A percentile compares a stretch with the other conserved stretches of the same genome.
Evolutionary conservation across 2,329 filamentous ascomycete genomes (phyloP).

Genomic region (Eutypella sp.): DNA sequence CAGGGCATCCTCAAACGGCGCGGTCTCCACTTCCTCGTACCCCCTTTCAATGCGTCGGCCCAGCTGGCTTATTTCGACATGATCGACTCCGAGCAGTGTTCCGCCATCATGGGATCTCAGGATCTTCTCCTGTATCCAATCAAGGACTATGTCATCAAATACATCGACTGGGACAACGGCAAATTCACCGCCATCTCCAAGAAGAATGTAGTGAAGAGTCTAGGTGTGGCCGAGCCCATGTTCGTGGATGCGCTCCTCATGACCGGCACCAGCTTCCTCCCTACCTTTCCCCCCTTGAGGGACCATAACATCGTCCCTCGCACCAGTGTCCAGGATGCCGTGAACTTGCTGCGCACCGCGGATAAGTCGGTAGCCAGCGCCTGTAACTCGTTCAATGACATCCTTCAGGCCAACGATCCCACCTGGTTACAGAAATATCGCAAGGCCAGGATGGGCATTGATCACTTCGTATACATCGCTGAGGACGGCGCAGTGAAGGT

Average conservation of each 20-base stretch:
- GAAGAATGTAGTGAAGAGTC: conserved; percentile 62
- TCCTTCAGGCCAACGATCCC: conserved; percentile 64
- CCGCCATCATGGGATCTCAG: conserved; percentile 76
- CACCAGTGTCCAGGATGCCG: conserved; percentile 66
- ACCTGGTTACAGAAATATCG: conserved; percentile 83
- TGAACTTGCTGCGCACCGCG: conserved; percentile 69
- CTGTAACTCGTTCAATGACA: conserved; percentile 75
- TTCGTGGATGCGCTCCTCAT: conserved; percentile 83
- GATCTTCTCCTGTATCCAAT: conserved; percentile 84
- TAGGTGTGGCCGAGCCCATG: conserved; percentile 63
- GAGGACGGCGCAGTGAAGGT: conserved; percentile 73
- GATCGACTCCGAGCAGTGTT: conserved; percentile 60
- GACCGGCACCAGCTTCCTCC: conserved; percentile 74
- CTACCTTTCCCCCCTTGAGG: conserved; percentile 72
- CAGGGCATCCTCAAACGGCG: conserved; percentile 68
- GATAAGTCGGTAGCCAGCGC: conserved; percentile 67
- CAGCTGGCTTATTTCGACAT: conserved; percentile 80
- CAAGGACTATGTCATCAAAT: conserved; percentile 64
- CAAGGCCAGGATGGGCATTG: conserved; percentile 77
- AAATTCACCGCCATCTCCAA: conserved; percentile 61
- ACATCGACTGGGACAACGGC: conserved; percentile 63
- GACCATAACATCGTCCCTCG: conserved; percentile 49
- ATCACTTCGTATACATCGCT: conserved; percentile 80
- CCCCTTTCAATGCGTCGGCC: conserved; percentile 82
- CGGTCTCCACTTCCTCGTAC: conserved; percentile 70